Base-by-base conservation (phyloP, 352 stramenopile species). In the Pythium utonaiense region DNA sequence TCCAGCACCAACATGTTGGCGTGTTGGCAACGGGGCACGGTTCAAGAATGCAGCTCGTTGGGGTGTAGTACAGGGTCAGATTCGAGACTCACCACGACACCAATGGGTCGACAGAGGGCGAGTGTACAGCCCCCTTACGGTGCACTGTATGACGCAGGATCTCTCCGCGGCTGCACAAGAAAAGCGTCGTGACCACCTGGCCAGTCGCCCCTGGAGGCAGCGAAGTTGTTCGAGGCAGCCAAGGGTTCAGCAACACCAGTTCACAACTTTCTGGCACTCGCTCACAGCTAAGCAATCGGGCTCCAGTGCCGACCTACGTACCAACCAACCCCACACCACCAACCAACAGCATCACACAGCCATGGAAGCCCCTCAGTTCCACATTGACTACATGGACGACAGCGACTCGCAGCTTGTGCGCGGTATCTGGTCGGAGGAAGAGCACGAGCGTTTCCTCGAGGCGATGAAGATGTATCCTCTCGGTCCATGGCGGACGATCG, bases 361-460 rank as follows among this genome's bases (percentile, higher is more conserved):
- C 40, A 68, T 62, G 53, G 53, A 62, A 48, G 48, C 41, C 21
- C 52, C 36, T 27, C 52, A 24, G 14, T 53, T 58, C 52, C 14
- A 57, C 27, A 40, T 36, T 19, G 36, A 42, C 28, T 51, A 56
- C 47, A 34, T 53, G 7, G 64, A 70, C 42, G 62, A 69, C 44
- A 52, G 56, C 53, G 53, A 66, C 45, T 41, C 57, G 59, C 57
- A 73, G 22, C 74, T 88, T 47, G 84, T 77, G 19, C 75, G 77
- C 53, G 82, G 82, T 21, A 75, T 90, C 45, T 93, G 84, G 84
- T 88, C 78, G 9, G 74, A 84, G 47, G 59, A 77, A 53, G 84
- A 94, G 49, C 84, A 94, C 64, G 80, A 91, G 59, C 77, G 83
- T 41, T 94, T 94, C 67, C 70, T 94, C 59, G 70, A 91, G 22